Conservation (phyloP, 176 grass and related monocot species). For the Carex myosuroides region DNA sequence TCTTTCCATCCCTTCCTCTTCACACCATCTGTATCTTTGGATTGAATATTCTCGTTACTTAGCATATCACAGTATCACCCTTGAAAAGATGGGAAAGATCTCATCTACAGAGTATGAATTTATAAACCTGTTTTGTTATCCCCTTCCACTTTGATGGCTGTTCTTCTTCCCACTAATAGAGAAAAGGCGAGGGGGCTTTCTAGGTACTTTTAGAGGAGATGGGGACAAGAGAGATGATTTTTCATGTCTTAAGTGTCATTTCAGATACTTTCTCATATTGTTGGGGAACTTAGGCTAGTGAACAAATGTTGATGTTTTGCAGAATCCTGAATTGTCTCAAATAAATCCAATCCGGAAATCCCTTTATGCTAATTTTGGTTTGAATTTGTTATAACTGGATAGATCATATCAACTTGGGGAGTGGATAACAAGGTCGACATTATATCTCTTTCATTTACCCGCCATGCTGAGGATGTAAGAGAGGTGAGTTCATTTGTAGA, state of each 20-base stretch:
- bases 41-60: too few relatives aligned
- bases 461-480: constrained; percentile 67
- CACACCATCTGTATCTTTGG: too few relatives aligned
- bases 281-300: neutral
- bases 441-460: constrained; percentile 94
- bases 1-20: neutral
- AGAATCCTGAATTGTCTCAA: neutral
- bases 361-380: neutral
- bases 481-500: constrained; percentile 53
- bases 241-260: too few relatives aligned
- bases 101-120: neutral
- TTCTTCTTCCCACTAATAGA: neutral
- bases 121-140: neutral
- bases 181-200: neutral
- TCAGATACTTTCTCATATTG: too few relatives aligned
- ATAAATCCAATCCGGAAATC: neutral
- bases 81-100: neutral
- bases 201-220: neutral
- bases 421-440: constrained; percentile 71
- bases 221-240: neutral
- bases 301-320: neutral
- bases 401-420: constrained; percentile 97
- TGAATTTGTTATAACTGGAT: constrained; percentile 9
- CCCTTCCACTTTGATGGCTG: neutral
- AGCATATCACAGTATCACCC: neutral